Base-by-base conservation (phyloP, 2,329 filamentous ascomycete genomes). In the Venturia asperata region DNA sequence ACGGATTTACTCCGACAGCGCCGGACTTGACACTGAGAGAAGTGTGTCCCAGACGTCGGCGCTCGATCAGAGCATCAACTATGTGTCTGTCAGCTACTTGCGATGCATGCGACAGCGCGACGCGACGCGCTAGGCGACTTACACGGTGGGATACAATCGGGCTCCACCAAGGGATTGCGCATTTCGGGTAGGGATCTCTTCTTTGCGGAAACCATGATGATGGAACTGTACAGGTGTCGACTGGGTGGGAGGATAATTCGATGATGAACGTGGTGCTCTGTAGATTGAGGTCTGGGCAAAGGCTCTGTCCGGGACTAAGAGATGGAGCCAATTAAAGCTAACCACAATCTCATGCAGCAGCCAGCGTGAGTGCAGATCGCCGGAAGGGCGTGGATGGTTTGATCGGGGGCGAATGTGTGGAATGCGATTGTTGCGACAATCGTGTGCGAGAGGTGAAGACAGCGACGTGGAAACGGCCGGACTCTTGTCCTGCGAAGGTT, bases 31-130 rank as follows among this genome's bases (percentile, higher is more conserved):
- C 87, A 11, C 88, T 87, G 68, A 99, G 83, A 77, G 95, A 90
- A 30, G 94, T 99, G 78, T 96, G 92, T 60, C 93, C 94, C 58
- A 99, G 83, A 70, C 93, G 90, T 73, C 94, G 89, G 73, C 92
- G 88, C 76, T 87, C 81, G 68, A 97, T 85, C 65, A 97, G 86
- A 27, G 79, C 78, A 67, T 80, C 77, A 67, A 77, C 79, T 81
- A 72, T 58, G 17, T 62, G 65, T 42, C 9, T 21, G 30, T 66
- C 67, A 39, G 37, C 21, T 19, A 34, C 21, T 30, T 27, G 1
- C 19, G 30, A 42, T 27, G 34, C 34, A 62, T 62, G 68, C 58
- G 67, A 70, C 68, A 67, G 61, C n/a, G 60, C 42, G n/a, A 62
- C 39, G 68, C 24, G 70, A 70, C 68, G 71, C 69, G 73, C 71